phyloP scores from a whole-genome alignment of 352 stramenopile species.

The Pseudoperonospora humuli region DNA sequence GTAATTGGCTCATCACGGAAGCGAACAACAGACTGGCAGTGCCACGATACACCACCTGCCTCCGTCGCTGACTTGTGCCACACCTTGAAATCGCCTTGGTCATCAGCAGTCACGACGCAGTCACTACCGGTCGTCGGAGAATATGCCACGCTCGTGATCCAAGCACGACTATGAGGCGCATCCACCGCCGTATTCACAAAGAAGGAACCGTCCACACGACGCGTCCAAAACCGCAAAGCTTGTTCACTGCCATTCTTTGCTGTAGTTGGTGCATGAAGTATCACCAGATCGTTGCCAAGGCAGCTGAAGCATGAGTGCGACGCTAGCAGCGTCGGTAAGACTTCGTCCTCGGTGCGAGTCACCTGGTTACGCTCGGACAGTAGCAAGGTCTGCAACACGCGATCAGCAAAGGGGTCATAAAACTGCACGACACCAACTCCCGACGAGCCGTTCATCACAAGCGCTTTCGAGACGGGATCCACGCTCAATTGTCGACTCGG shows the following conservation, averaged over 20 bases:
- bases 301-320: constrained; percentile 51
- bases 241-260: constrained; percentile 35
- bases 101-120: constrained; percentile 57
- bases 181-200: constrained; percentile 79
- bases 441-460: constrained; percentile 60
- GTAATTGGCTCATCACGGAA: constrained; percentile 69
- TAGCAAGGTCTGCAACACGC: constrained; percentile 56
- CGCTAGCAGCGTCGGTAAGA: constrained; percentile 40
- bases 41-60: constrained; percentile 34
- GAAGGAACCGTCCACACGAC: constrained; percentile 65
- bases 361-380: constrained; percentile 81
- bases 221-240: constrained; percentile 69
- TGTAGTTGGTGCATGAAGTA: constrained; percentile 37
- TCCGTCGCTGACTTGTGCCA: constrained; percentile 42
- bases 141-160: constrained; percentile 49
- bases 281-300: constrained; percentile 44
- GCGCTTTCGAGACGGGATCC: constrained; percentile 47
- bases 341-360: constrained; percentile 64
- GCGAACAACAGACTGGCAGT: constrained; percentile 70
- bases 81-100: constrained; percentile 70
- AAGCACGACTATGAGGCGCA: constrained; percentile 49
- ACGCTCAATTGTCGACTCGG: constrained; percentile 49
- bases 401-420: constrained; percentile 76
- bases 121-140: constrained; percentile 34
- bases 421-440: constrained; percentile 67